A percentile compares a stretch with the other conserved stretches of the same genome.
Conservation (phyloP, 1,284 basidiomycete genomes). For the Ganoderma resinaceum region DNA sequence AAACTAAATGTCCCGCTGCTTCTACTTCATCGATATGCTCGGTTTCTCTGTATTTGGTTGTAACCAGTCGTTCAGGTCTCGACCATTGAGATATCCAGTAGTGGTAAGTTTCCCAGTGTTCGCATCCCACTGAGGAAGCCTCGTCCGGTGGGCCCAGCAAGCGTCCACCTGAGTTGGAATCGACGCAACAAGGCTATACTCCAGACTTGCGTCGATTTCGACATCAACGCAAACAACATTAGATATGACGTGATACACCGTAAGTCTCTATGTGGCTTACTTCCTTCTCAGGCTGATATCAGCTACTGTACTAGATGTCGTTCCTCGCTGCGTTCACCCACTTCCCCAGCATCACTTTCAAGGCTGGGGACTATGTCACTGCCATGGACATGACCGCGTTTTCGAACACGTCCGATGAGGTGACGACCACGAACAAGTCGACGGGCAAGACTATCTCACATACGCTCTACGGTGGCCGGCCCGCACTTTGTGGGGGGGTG, state of each 20-base stretch:
- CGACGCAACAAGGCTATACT: constrained; percentile 28
- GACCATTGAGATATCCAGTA: too few relatives aligned
- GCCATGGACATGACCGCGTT: constrained; percentile 41
- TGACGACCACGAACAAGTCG: constrained; percentile 39
- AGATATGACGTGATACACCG: constrained; percentile 35
- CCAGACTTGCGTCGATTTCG: constrained; percentile 41
- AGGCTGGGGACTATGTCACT: constrained; percentile 35
- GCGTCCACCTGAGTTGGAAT: constrained; percentile 36
- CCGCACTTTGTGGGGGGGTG: constrained; percentile 42
- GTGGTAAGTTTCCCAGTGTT: too few relatives aligned
- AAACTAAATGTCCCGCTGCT: too few relatives aligned
- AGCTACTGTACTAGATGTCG: constrained; percentile 51
- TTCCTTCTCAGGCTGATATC: not conserved
- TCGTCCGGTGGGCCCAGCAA: too few relatives aligned
- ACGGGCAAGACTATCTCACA: constrained; percentile 38
- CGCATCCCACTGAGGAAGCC: too few relatives aligned
- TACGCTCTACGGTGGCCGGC: constrained; percentile 38
- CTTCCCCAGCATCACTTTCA: constrained; percentile 42
- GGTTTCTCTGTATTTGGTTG: too few relatives aligned
- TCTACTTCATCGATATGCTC: too few relatives aligned
- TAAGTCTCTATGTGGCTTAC: not conserved
- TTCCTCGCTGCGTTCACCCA: constrained; percentile 44
- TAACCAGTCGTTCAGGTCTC: too few relatives aligned
- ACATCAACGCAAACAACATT: constrained; percentile 29
- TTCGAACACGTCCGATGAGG: constrained; percentile 37